Conservation (phyloP, 31 red algal genomes). For the Asparagopsis taxiformis region DNA sequence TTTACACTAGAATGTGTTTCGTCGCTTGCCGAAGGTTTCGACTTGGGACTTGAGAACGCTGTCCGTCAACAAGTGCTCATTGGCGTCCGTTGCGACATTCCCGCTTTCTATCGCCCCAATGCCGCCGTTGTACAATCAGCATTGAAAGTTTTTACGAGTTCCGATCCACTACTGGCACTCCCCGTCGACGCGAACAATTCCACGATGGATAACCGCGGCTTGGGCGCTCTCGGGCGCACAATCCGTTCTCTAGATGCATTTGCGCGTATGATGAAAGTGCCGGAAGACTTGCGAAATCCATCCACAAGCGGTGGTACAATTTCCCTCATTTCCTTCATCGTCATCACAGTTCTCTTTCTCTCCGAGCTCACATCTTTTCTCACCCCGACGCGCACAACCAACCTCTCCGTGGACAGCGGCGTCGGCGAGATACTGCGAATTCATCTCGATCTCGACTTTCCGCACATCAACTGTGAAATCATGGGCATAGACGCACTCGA, state of each 20-base stretch:
- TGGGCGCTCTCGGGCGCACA: slow-evolving; percentile 14
- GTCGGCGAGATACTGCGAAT: slow-evolving; percentile 61
- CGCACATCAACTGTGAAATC: slow-evolving; percentile 69
- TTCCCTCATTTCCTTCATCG: slow-evolving; percentile 58
- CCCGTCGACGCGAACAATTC: too few species aligned
- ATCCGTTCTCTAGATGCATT: slow-evolving; percentile 83
- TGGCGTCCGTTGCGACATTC: too few species aligned
- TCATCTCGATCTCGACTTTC: slow-evolving; percentile 81
- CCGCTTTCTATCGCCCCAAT: too few species aligned
- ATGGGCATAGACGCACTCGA: slow-evolving; percentile 80
- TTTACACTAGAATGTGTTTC: too few species aligned
- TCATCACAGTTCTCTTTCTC: slow-evolving; percentile 74
- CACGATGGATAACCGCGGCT: too few species aligned
- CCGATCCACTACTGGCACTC: too few species aligned
- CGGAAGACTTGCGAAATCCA: slow-evolving; percentile 77
- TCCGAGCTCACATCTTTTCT: slow-evolving; percentile 72
- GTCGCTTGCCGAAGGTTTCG: too few species aligned
- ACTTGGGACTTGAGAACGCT: too few species aligned
- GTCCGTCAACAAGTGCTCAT: too few species aligned
- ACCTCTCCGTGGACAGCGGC: slow-evolving; percentile 67
- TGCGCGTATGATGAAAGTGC: slow-evolving; percentile 81
- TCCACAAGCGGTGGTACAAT: slow-evolving; percentile 74
- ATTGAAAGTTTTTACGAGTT: too few species aligned
- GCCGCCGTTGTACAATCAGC: too few species aligned
- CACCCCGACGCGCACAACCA: slow-evolving; percentile 36